Base-by-base conservation (phyloP, 2,329 filamentous ascomycete species). In the Aspergillus vadensis region DNA sequence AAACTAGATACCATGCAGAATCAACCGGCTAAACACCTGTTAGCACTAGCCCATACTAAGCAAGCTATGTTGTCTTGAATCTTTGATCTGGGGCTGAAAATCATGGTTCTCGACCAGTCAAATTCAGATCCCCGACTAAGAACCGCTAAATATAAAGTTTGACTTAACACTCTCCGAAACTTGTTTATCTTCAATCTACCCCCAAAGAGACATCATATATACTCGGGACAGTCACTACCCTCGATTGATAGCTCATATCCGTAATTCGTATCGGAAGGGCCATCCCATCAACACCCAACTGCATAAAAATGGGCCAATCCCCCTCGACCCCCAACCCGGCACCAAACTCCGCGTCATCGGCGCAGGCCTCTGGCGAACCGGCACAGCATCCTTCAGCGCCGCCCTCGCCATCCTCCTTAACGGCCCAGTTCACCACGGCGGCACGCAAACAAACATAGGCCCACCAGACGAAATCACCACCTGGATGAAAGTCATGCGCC, bases 371-470 rank as follows among this genome's bases (percentile, higher is more conserved):
- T 59, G 81, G 14, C 76, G 82, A 53, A 84, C 82, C 1, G 82
- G 82, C 14, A 84, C 81, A 1, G 73, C 82, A 9, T 83, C 83
- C 23, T 81, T 83, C 73, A 78, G 78, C 36, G 65, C 77, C 41
- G 82, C 82, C 1, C 70, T 84, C 8, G 76, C 74, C 60, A 80
- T 77, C 58, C 74, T 84, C 3, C 77, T 83, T 5, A 68, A 80
- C 39, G 81, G 79, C 0, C 82, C 82, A 3, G 76, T 81, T 47
- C 78, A 81, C 66, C 82, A 85, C 62, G 79, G 80, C 53, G 82
- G 82, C 23, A 82, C 76, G 0, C 77, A 79, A 60, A 67, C 59
- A 14, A 68, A 63, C 3, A 57, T 60, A 7, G 68, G 69, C 5
- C 59, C 65, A 12, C 63, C 70, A 0, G 21, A 23, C 1, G 67